These are phyloP conservation scores for Hypoxylon sp. DNA, from an alignment of 2,329 filamentous ascomycete species.

Conservation along the genomic window DNA sequence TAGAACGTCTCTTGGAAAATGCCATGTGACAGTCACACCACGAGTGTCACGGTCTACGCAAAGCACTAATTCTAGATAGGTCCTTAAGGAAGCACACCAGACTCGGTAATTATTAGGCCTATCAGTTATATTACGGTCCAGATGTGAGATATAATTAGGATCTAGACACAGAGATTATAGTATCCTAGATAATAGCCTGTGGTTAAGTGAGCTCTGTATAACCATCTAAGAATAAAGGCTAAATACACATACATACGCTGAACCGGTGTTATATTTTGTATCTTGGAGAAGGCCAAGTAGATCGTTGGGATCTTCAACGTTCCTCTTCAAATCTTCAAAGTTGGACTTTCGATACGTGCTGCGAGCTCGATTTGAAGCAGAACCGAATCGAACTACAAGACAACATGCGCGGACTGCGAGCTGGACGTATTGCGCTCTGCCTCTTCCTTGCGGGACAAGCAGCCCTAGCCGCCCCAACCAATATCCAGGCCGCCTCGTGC, in stretches of 20 bases:
- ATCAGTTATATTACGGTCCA: conserved; percentile 15
- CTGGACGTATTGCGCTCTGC: conserved; percentile 10
- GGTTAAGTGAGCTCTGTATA: conserved; percentile 25
- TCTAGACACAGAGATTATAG: conserved; percentile 14
- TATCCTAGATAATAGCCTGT: conserved; percentile 34
- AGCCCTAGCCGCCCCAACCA: conserved; percentile 6
- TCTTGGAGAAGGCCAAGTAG: conserved; percentile 9
- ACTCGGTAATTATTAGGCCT: conserved; percentile 1
- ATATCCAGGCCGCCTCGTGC: conserved; percentile 13
- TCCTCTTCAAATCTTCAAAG: conserved; percentile 1
- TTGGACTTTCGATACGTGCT: not conserved
- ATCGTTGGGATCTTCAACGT: not conserved
- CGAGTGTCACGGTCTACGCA: not conserved
- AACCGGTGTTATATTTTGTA: conserved; percentile 5
- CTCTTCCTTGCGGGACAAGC: conserved; percentile 30
- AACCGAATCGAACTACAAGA: not conserved
- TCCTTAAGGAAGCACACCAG: not conserved
- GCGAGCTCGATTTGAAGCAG: not conserved
- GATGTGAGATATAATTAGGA: conserved; percentile 18
- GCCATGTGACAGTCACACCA: conserved; percentile 1
- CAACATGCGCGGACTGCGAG: conserved; percentile 19
- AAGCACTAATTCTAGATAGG: not conserved
- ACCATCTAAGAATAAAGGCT: conserved; percentile 24
- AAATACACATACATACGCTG: conserved; percentile 22
- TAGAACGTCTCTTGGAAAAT: conserved; percentile 1